These are phyloP conservation scores for Globisporangium canariense DNA, from an alignment of 352 stramenopile genomes.

Conservation along the genomic window DNA sequence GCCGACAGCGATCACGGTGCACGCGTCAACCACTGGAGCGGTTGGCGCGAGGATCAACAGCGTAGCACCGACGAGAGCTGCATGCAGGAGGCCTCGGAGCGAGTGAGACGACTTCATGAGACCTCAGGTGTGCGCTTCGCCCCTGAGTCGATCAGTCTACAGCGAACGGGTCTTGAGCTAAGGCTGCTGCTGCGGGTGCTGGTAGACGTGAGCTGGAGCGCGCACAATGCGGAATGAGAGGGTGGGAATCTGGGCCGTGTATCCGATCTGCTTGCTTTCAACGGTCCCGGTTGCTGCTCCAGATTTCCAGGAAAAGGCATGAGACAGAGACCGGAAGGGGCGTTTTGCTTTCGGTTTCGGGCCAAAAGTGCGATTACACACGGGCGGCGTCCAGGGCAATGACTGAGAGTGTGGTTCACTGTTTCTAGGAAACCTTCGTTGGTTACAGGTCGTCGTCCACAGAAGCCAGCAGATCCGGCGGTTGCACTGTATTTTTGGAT, in stretches of 20 bases:
- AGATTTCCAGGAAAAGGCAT: constrained; percentile 1
- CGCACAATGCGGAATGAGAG: constrained; percentile 8
- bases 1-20: constrained; percentile 77
- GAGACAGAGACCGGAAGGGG: not conserved
- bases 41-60: not conserved
- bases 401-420: not conserved
- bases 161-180: not conserved
- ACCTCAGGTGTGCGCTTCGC: not conserved
- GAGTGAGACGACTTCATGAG: not conserved
- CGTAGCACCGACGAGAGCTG: not conserved
- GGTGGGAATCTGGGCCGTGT: not conserved
- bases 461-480: not conserved
- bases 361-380: not conserved
- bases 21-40: constrained; percentile 29
- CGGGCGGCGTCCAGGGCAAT: not conserved
- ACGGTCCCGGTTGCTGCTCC: too few species aligned
- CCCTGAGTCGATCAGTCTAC: not conserved
- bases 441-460: too few species aligned
- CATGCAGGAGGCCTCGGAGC: not conserved
- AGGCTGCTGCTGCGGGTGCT: not conserved
- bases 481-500: not conserved
- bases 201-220: not conserved
- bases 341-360: not conserved
- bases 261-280: not conserved
- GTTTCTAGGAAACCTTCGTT: not conserved